Conservation (phyloP, 176 grass and related monocot genomes). For the Lolium multiflorum region DNA sequence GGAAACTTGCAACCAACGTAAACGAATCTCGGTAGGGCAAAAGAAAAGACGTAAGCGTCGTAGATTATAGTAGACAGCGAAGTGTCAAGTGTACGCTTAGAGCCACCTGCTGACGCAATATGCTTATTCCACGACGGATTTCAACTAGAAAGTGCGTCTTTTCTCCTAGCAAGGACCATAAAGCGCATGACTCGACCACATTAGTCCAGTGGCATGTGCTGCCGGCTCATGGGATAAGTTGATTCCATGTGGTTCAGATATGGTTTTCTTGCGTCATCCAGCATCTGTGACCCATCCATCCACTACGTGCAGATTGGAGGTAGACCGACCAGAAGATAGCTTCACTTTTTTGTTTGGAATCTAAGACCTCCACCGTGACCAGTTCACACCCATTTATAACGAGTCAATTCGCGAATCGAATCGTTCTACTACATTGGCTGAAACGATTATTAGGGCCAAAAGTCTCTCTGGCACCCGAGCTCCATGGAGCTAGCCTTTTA, state of each 20-base stretch:
- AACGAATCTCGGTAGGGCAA: conserved; percentile 4
- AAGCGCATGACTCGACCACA: not conserved
- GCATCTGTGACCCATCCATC: not conserved
- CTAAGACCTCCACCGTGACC: not conserved
- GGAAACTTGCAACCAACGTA: not conserved
- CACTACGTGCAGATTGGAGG: not conserved
- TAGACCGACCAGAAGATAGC: not conserved
- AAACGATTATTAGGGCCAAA: not conserved
- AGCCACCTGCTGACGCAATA: not conserved
- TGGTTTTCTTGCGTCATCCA: conserved; percentile 19
- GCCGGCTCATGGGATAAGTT: not conserved
- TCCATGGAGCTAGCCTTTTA: too few relatives aligned
- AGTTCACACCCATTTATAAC: not conserved
- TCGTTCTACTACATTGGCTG: not conserved
- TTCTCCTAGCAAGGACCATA: not conserved
- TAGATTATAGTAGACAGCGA: not conserved
- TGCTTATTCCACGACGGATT: not conserved
- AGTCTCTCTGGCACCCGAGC: too few relatives aligned
- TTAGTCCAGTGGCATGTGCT: not conserved
- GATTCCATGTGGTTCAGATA: not conserved
- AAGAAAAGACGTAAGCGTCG: not conserved
- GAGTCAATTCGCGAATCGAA: too few relatives aligned
- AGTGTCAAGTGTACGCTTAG: not conserved
- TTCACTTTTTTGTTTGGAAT: conserved; percentile 24
- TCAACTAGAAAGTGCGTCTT: conserved; percentile 9